Base-by-base conservation (phyloP, 192 early-diverging fungal species). In the Phlyctochytrium bullatum region DNA sequence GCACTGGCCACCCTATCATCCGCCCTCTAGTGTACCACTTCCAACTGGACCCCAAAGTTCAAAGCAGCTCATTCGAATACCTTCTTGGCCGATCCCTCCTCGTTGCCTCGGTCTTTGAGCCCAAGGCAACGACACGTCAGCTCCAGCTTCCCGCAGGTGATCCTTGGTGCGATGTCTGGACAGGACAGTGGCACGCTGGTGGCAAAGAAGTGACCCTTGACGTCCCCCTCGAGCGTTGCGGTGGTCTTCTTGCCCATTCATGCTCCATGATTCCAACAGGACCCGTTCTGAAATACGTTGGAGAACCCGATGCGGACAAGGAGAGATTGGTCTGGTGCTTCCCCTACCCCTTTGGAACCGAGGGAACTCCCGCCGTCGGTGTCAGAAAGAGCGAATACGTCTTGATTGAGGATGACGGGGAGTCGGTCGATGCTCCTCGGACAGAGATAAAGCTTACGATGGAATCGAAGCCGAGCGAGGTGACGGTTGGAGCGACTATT, bases 21-120 rank as follows among this genome's bases (percentile, higher is more conserved):
- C 78, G 86, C 28, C 86, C 86, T 0, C 54, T 78, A 3, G 67
- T 87, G 47, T 85, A 76, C 29, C 68, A 87, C 65, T 85, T 81
- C 36, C 81, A 76, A 35, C 47, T 76, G 32, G 86, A 88, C 59
- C 59, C 54, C 3, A 23, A 59, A 0, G 71, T 72, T 1, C 72
- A 79, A 34, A 53, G 71, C 36, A 32, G 59, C 28, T 60, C 70
- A 2, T 87, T 83, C 64, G 82, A 87, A 36, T 88, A 76, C 62
- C 76, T 88, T 71, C 65, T 88, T 47, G 86, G 86, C 14, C 52
- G 70, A 3, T 20, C 30, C n/a, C 56, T 88, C 1, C 64, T 88
- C 0, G 66, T 88, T 1, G 83, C 83, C 14, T 77, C 81, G 12
- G 77, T 87, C 2, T 78, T 72, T 32, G 77, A 86, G 27, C 54